Base-by-base conservation (phyloP, 176 grass and related monocot genomes). In the Oryza meyeriana region DNA sequence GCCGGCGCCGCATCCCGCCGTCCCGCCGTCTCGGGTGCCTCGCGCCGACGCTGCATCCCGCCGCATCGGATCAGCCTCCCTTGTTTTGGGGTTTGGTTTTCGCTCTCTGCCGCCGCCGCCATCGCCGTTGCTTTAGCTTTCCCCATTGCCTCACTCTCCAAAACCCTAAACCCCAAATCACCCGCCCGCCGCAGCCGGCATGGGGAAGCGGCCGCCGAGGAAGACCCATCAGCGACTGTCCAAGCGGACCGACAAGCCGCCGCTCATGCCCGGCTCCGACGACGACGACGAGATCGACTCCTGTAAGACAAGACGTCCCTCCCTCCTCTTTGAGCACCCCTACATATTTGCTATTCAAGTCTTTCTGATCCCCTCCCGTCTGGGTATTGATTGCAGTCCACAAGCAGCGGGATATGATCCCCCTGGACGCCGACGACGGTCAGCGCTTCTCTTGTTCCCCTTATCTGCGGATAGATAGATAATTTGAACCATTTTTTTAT, bases 231-330 rank as follows among this genome's bases (percentile, higher is more conserved):
- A n/a, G n/a, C n/a, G n/a, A n/a, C n/a, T n/a, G n/a, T 80, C 87
- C 27, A 86, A 81, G n/a, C 75, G 40, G 10, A 63, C 26, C 17
- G 75, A 75, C 10, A 72, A 84, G 42, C 58, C 41, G 4, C 32
- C 65, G 6, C 44, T 77, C 5, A 66, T 86, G 52, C 75, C 84
- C 28, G 69, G 80, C 33, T 84, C 84, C 17, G 16, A 18, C 4
- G 92, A 97, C 41, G 73, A 88, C 31, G 92, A 98, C 25, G 92
- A 95, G 48, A 95, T 98, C 25, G 95, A 98, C 29, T 90, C 84
- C 33, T 98, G 92, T 97, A 71, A 88, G 73, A 79, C 44, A 10
- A 11, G 1, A 13, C 24, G 10, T 0, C 17, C 29, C 5, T 3
- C 12, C 2, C 31, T 22, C 9, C 6, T 59, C 11, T 79, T 27